Evolutionary conservation across 257 asterid genomes (phyloP), one percentile per base, ranked within the genome.

Genomic region (Coffea canephora): DNA sequence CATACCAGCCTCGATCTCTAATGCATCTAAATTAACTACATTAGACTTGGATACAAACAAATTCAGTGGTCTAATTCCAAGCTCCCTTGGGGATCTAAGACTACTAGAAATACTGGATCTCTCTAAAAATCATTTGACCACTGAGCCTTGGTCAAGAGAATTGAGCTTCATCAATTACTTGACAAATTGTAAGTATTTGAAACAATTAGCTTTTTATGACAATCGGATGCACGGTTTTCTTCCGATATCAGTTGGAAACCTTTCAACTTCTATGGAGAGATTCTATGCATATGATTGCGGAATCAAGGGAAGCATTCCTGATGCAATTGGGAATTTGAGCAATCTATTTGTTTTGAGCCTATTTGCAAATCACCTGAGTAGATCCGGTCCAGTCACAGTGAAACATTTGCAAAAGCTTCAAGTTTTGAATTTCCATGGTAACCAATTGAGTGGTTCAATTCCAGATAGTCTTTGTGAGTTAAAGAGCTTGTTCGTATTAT

Each of bases 321-420:
- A 16, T 15, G 84, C 68, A 64, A 80, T 88, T 52, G 87, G 88
- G 0, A 83, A 84, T 69, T 49, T 88, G 45, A 86, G 84, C 52
- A 81, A 39, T 50, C 73, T 86, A 82, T 41, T 62, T 0, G 55
- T 23, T 5, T 76, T 86, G 31, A 25, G 34, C 16, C 69, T 88
- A 7, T 79, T 59, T 23, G 19, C 23, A 49, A 88, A 88, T 77
- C 69, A 27, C 27, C 69, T 88, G 7, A 54, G 69, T 50, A 86
- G 91, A 6, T 36, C 55, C 5, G 34, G 82, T 52, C 89, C 87
- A 0, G 3, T 0, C n/a, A 71, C 88, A 18, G 3, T 84, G 45
- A n/a, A 13, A 27, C 70, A 46, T 8, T 25, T 86, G 61, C 21
- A 48, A 50, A 79, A 74, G 0, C 79, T 88, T 39, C 88, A 83